Evolutionary conservation across 441 rosid genomes (phyloP).

Genomic region (Syzygium malaccense): DNA sequence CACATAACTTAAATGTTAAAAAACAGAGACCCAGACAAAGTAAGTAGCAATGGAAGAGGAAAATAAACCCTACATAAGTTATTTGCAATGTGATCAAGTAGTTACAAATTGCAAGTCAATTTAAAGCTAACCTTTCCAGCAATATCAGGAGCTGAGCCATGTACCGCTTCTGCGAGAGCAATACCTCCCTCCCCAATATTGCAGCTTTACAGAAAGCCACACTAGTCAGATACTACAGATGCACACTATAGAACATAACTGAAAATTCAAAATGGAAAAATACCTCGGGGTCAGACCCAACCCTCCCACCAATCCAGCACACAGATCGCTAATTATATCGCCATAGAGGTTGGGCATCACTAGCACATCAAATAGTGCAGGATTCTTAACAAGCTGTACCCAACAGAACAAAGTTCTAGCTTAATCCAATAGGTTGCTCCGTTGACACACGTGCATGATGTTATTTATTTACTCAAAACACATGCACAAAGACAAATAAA

Average conservation of each 20-base stretch:
- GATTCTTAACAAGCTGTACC: conserved; percentile 95
- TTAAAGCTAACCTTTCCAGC: conserved; percentile 83
- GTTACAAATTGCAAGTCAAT: not conserved
- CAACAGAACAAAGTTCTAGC: not conserved
- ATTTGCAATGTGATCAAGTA: not conserved
- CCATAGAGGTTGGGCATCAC: conserved; percentile 99
- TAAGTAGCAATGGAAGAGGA: not conserved
- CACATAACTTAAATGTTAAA: not conserved
- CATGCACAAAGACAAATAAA: not conserved
- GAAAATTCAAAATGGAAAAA: not conserved
- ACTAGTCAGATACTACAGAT: conserved; percentile 7
- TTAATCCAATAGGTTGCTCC: not conserved
- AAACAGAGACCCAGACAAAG: not conserved
- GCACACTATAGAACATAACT: not conserved
- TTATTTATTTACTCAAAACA: not conserved
- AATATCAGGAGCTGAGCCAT: conserved; percentile 99
- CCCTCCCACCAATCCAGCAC: conserved; percentile 95
- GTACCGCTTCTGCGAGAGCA: conserved; percentile 98
- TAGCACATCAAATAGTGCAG: conserved; percentile 85
- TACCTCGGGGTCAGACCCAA: conserved; percentile 98
- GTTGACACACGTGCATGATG: not conserved
- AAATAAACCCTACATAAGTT: not conserved
- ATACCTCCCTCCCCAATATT: conserved; percentile 97
- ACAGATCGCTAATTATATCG: conserved; percentile 95
- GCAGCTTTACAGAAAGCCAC: conserved; percentile 46